Evolutionary conservation across 495 filamentous ascomycete genomes (phyloP).

Genomic region (Xylaria telfairii): DNA sequence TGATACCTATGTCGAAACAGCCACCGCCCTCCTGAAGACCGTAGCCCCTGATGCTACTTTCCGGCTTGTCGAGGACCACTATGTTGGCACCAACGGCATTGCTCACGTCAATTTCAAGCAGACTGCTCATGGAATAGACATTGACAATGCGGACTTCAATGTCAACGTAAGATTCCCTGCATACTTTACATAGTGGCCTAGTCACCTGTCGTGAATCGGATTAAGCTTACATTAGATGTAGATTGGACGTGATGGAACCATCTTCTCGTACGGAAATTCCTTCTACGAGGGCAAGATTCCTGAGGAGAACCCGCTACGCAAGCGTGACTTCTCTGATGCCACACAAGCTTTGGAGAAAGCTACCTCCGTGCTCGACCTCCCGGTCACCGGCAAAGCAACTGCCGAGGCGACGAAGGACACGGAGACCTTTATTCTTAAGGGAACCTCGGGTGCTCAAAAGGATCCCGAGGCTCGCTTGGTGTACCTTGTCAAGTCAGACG

Average conservation of each 20-base stretch:
- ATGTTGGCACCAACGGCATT: conserved; percentile 54
- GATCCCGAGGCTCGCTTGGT: conserved; percentile 54
- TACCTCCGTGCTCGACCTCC: conserved; percentile 40
- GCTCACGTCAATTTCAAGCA: conserved; percentile 62
- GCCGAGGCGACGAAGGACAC: conserved; percentile 39
- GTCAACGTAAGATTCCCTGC: conserved; percentile 52
- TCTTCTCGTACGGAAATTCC: conserved; percentile 54
- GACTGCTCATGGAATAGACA: conserved; percentile 57
- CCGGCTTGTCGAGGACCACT: conserved; percentile 51
- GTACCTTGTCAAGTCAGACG: conserved; percentile 52
- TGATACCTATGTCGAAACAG: conserved; percentile 41
- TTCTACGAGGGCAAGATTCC: conserved; percentile 48
- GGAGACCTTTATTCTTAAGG: conserved; percentile 45
- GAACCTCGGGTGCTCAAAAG: conserved; percentile 44
- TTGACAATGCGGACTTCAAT: conserved; percentile 63
- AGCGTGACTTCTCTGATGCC: conserved; percentile 45
- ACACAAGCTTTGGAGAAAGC: conserved; percentile 43
- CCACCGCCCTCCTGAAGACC: conserved; percentile 41
- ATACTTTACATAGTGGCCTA: too few relatives aligned
- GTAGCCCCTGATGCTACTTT: conserved; percentile 42
- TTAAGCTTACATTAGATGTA: conserved; percentile 32
- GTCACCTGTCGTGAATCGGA: background rate
- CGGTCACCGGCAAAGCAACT: conserved; percentile 43
- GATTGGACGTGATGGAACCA: conserved; percentile 45
- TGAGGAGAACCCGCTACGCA: conserved; percentile 37